Evolutionary conservation across 1,284 basidiomycete genomes (phyloP).

Genomic region (Cryptococcus sp.): DNA sequence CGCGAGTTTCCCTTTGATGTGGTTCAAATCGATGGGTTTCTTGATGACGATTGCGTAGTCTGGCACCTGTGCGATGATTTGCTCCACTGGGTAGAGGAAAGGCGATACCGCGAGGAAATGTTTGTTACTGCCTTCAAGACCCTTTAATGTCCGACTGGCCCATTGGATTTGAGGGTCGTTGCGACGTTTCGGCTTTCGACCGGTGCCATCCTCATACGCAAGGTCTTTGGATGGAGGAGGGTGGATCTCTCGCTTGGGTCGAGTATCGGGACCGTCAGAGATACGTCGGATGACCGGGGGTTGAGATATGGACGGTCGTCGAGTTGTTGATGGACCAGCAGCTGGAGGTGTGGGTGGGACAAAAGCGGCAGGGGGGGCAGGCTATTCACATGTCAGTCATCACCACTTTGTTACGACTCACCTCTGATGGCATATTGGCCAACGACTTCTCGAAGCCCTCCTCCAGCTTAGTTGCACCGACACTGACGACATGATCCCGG

Average conservation of each 20-base stretch:
- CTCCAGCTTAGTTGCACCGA: conserved; percentile 78
- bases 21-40: conserved; percentile 91
- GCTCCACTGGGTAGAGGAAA: conserved; percentile 91
- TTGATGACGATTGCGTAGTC: conserved; percentile 85
- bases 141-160: conserved; percentile 67
- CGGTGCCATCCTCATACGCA: conserved; percentile 66
- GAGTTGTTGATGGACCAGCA: conserved; percentile 25
- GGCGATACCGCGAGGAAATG: conserved; percentile 72
- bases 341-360: conserved; percentile 20
- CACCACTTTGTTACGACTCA: conserved; percentile 52
- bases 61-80: conserved; percentile 67
- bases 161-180: conserved; percentile 85
- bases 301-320: conserved; percentile 46
- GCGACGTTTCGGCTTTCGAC: conserved; percentile 58
- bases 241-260: conserved; percentile 96
- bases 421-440: conserved; percentile 72
- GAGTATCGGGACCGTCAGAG: conserved; percentile 57
- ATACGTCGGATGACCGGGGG: conserved; percentile 50
- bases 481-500: conserved; percentile 74
- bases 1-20: conserved; percentile 81
- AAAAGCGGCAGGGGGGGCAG: background rate
- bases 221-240: conserved; percentile 91
- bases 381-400: too few species aligned
- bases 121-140: conserved; percentile 74
- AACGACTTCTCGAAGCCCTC: conserved; percentile 85